Evolutionary conservation across 345 rosid species (phyloP).

Genomic region (thale cress (Arabidopsis thaliana)): TAIR10.1 NC_003070.9:17732501-17733000

Average conservation of each 20-base stretch:
- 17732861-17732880: slow-evolving; percentile 61
- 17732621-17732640: slow-evolving; percentile 52
- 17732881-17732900: slow-evolving; percentile 67
- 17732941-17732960: slow-evolving; percentile 75
- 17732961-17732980: slow-evolving; percentile 69
- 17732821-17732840: neutral
- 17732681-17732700: slow-evolving; percentile 80
- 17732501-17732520: neutral
- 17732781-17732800: neutral
- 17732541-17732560: slow-evolving; percentile 2
- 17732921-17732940: slow-evolving; percentile 73
- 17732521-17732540: slow-evolving; percentile 30
- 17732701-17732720: slow-evolving; percentile 69
- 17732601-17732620: slow-evolving; percentile 68
- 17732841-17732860: slow-evolving; percentile 16
- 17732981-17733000: slow-evolving; percentile 60
- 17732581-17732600: slow-evolving; percentile 33
- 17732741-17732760: neutral
- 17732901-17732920: slow-evolving; percentile 72
- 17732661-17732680: slow-evolving; percentile 61
- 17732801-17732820: neutral
- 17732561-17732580: slow-evolving; percentile 24
- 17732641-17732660: slow-evolving; percentile 62
- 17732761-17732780: neutral
- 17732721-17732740: slow-evolving; percentile 54